Base-by-base conservation (phyloP, 768 basidiomycete genomes). In the Rhodotorula toruloides region DNA sequence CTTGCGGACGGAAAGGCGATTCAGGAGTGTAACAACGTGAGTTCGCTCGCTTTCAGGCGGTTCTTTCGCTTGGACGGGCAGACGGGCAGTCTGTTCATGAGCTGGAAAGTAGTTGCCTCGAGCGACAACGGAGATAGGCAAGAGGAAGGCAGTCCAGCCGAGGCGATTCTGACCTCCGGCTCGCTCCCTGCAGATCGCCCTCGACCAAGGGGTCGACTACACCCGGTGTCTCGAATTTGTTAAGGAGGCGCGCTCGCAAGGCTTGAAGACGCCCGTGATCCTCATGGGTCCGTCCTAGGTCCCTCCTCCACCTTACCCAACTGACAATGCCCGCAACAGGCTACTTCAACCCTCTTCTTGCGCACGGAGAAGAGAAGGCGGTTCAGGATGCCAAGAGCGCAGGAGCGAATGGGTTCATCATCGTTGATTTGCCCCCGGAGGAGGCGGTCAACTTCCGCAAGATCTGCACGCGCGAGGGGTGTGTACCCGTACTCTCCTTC, bases 371-470 rank as follows among this genome's bases (percentile, higher is more conserved):
- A 79, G 90, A 94, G 66, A 88, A 85, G 76, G 88, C 94, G 9
- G 91, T 98, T 32, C 84, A 86, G 59, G 93, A 96, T 76, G 93
- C 92, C 4, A 82, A 80, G 52, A 86, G 86, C 63, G 91, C 91
- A 25, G 94, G 94, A 22, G 96, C 91, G 0, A 98, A 94, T 77
- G 96, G 96, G 2, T 99, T 92, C 76, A 93, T 98, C 72, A 85
- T 99, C 79, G 93, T 98, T 32, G 96, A 99, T 76, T 85, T 98
- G 36, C 96, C 96, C 40, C 96, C 96, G 21, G 93, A 97, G 79
- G 96, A 99, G 78, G 93, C 96, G 37, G 79, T 93, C 68, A 79
- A 82, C 32, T 98, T 99, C 82, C 84, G 93, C 44, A 84, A 87
- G 73, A 90, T 93, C 76, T 98, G 96, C 77, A 82, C 83, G 25